phyloP scores from a whole-genome alignment of 75 land plant genomes.

The Pinus taeda region DNA sequence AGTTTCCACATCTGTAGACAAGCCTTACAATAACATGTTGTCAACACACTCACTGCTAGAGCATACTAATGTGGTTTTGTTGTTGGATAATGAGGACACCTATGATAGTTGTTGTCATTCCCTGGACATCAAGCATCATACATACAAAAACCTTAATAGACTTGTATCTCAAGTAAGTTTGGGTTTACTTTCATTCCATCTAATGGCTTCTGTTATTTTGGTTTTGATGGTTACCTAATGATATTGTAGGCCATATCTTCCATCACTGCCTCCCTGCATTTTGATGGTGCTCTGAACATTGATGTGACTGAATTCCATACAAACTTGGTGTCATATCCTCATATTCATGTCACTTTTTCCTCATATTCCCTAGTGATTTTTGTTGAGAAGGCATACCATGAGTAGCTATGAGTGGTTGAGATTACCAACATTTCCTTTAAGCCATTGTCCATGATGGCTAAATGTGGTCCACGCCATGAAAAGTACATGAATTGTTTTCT shows the following conservation, averaged over 20 bases:
- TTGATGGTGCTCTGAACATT: slow-evolving; percentile 60
- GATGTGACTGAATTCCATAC: slow-evolving; percentile 57
- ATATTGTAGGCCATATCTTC: slow-evolving; percentile 25
- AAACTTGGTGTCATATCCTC: slow-evolving; percentile 48
- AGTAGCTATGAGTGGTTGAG: slow-evolving; percentile 58
- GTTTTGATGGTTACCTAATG: too few relatives aligned
- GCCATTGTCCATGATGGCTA: slow-evolving; percentile 51
- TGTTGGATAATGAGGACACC: slow-evolving; percentile 41
- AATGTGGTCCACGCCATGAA: slow-evolving; percentile 45
- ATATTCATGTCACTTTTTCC: slow-evolving; percentile 72
- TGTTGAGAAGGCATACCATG: slow-evolving; percentile 52
- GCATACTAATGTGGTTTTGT: slow-evolving; percentile 54
- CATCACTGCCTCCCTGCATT: slow-evolving; percentile 47
- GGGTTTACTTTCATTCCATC: background rate
- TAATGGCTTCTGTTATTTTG: too few relatives aligned
- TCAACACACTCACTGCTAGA: slow-evolving; percentile 58
- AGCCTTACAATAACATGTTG: slow-evolving; percentile 37
- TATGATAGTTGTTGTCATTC: slow-evolving; percentile 55
- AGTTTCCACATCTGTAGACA: slow-evolving; percentile 47
- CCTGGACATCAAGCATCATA: slow-evolving; percentile 55
- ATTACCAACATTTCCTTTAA: slow-evolving; percentile 56
- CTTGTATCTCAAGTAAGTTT: slow-evolving; percentile 28
- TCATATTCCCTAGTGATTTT: slow-evolving; percentile 56
- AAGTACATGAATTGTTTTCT: slow-evolving; percentile 45
- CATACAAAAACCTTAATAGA: slow-evolving; percentile 65